Base-by-base conservation (phyloP, 805 yeast species). In the Cephaloascus albidus region DNA sequence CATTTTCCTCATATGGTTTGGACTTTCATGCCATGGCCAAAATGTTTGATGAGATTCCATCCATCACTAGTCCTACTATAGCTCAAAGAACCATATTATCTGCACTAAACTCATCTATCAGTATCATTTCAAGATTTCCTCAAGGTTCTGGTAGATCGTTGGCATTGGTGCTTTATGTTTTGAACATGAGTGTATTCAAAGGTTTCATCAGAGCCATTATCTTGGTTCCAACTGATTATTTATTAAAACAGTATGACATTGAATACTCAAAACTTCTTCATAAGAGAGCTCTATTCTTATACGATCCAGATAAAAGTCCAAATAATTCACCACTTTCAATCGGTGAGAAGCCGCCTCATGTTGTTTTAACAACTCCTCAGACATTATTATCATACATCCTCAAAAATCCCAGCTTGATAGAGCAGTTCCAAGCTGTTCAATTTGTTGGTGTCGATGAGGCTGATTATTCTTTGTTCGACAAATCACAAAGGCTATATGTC, bases 91-190 rank as follows among this genome's bases (percentile, higher is more conserved):
- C 50, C 28, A 44, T 55, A 42, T 48, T 59, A 4, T 43, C 56
- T 8, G 38, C 53, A 27, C 42, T 55, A 35, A 36, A 39, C 10
- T 53, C 61, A 14, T 59, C 51, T 8, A 35, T 50, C 4, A 55
- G 62, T 1, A 48, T 54, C 17, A 26, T 55, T 3, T 57, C 50
- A 15, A 42, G 46, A 14, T 49, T 61, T 1, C 43, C 48, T 2
- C 52, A 63, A 2, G 60, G 60, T 10, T 36, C 60, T 3, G 68
- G 68, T 1, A 61, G 58, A 39, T 50, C 65, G 1, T 40, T 53
- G 14, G 61, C 62, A 3, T 42, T 51, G 1, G 43, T 45, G 1
- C 39, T 63, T 8, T 45, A 49, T n/a, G 34, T 53, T 17, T 43
- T 57, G 18, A 59, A 60, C 3, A 54, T 57, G 16, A 45, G 50